phyloP scores from a whole-genome alignment of 1,284 basidiomycete genomes.

The Marasmius tenuissimus region DNA sequence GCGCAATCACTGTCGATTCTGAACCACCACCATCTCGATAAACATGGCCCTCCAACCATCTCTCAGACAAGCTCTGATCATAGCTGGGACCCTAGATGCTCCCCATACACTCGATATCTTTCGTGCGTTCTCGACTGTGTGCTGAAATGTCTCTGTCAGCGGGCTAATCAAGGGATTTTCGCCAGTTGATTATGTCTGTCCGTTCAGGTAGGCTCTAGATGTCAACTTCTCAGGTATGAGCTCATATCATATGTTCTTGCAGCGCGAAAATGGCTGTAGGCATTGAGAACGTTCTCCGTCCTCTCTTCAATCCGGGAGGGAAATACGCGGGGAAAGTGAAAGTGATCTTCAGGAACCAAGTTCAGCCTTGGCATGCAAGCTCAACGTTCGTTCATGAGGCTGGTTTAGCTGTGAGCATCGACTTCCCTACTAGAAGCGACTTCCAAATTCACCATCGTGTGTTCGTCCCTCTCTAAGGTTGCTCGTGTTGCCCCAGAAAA shows the following conservation, averaged over 20 bases:
- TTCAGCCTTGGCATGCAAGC: conserved; percentile 81
- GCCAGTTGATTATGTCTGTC: conserved; percentile 86
- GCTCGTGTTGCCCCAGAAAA: conserved; percentile 67
- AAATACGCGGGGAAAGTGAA: conserved; percentile 79
- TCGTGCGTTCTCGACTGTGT: conserved; percentile 38
- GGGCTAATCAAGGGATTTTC: conserved; percentile 1
- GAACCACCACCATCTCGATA: not conserved
- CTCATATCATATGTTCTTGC: not conserved
- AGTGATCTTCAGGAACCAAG: conserved; percentile 77
- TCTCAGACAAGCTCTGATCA: conserved; percentile 63
- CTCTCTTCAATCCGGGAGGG: conserved; percentile 58
- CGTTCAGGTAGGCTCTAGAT: conserved; percentile 59
- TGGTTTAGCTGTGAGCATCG: conserved; percentile 64
- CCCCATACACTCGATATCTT: conserved; percentile 87
- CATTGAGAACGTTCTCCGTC: conserved; percentile 63
- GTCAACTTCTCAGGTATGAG: not conserved
- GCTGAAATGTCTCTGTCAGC: not conserved
- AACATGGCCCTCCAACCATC: conserved; percentile 83
- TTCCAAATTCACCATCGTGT: not conserved
- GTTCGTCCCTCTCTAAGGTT: conserved; percentile 39
- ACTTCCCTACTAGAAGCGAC: not conserved
- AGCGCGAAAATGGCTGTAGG: conserved; percentile 63
- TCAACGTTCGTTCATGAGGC: conserved; percentile 83
- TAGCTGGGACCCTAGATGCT: conserved; percentile 65
- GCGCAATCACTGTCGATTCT: not conserved